Evolutionary conservation across 2,329 filamentous ascomycete genomes (phyloP).

Genomic region (Daldinia sp.): DNA sequence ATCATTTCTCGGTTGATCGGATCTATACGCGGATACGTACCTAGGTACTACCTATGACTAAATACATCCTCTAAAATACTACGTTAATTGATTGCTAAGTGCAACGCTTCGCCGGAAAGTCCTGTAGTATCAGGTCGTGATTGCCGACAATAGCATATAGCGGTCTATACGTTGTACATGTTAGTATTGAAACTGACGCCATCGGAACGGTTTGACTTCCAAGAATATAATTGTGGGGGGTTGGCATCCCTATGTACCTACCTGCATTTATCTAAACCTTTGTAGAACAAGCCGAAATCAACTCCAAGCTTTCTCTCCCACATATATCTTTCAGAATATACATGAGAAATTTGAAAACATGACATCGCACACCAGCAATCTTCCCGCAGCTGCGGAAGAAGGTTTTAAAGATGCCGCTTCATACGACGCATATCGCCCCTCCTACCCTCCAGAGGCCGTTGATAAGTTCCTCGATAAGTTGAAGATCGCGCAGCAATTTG

Average conservation of each 20-base stretch:
- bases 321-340: background rate
- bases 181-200: slow-evolving; percentile 24
- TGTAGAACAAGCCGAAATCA: background rate
- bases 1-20: background rate
- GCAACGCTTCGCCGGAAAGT: background rate
- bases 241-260: background rate
- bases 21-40: background rate
- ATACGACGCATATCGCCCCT: slow-evolving; percentile 75
- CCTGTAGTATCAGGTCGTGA: background rate
- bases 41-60: background rate
- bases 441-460: slow-evolving; percentile 68
- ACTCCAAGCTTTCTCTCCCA: background rate
- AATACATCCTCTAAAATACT: background rate
- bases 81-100: background rate
- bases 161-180: slow-evolving; percentile 3
- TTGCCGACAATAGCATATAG: slow-evolving; percentile 6
- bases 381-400: slow-evolving; percentile 55
- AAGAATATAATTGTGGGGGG: slow-evolving; percentile 19
- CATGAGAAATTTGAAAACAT: slow-evolving; percentile 17
- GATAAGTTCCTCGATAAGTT: slow-evolving; percentile 64
- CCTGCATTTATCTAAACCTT: no score
- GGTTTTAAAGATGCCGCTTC: slow-evolving; percentile 71
- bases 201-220: slow-evolving; percentile 9
- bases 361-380: slow-evolving; percentile 29
- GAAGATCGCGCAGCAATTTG: slow-evolving; percentile 55